phyloP scores from a whole-genome alignment of 140 eudicot species.

The Senecio squalidus region DNA sequence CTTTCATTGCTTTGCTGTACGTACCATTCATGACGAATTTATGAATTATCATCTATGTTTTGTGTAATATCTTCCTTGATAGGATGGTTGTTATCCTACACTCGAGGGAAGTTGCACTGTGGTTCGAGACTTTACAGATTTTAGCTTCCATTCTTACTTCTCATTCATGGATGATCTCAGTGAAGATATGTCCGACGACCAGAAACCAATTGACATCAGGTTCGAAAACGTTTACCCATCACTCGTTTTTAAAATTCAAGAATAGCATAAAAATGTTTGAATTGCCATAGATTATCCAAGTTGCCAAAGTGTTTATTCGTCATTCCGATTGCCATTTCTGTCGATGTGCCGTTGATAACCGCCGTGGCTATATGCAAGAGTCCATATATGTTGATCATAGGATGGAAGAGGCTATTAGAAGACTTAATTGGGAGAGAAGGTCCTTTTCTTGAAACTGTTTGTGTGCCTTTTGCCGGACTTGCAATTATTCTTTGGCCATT shows the following conservation, averaged over 20 bases:
- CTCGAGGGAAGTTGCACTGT: constrained; percentile 69
- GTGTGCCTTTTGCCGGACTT: constrained; percentile 93
- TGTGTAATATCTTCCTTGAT: constrained; percentile 11
- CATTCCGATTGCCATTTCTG: constrained; percentile 41
- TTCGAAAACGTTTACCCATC: constrained; percentile 20
- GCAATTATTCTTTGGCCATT: constrained; percentile 86
- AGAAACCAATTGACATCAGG: constrained; percentile 70
- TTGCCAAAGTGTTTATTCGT: constrained; percentile 68
- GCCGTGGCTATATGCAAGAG: constrained; percentile 79
- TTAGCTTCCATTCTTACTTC: constrained; percentile 94
- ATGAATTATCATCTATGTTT: no score
- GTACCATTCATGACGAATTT: no score
- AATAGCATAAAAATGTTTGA: constrained; percentile 22
- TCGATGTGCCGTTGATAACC: constrained; percentile 65
- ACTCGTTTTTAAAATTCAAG: no score
- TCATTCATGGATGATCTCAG: constrained; percentile 89
- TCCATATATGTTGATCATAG: constrained; percentile 83
- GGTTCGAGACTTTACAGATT: constrained; percentile 80
- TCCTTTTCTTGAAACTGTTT: constrained; percentile 83
- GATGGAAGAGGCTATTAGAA: constrained; percentile 91
- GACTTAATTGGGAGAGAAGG: constrained; percentile 92
- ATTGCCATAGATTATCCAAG: constrained; percentile 40
- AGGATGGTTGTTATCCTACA: constrained; percentile 83
- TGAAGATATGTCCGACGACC: constrained; percentile 55
- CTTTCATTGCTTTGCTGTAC: constrained; percentile 66